A percentile compares a stretch with the other conserved stretches of the same genome.
These are phyloP conservation scores for Russula earlei DNA, from an alignment of 768 basidiomycete species.

Conservation along the genomic window DNA sequence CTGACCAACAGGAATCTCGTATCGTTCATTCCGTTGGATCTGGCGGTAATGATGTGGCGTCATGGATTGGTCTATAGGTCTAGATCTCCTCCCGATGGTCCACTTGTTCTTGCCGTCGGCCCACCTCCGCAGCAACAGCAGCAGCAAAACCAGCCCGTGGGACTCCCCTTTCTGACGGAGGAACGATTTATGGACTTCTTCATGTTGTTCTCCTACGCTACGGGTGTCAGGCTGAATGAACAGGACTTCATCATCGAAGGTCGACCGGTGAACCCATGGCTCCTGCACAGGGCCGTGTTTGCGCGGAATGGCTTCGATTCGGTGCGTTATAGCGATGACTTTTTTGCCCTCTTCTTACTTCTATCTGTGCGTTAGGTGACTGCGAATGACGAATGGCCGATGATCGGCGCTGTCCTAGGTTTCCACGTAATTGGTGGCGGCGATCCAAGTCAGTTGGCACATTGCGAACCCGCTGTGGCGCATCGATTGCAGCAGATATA, in stretches of 20 bases:
- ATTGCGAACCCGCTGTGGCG: neutral
- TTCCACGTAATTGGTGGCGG: neutral
- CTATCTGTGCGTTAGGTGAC: neutral
- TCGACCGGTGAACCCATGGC: neutral
- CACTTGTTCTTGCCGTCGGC: neutral
- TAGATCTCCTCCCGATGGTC: neutral
- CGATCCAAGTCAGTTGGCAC: neutral
- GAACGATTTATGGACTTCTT: conserved; percentile 4
- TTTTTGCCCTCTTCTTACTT: neutral
- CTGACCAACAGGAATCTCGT: no score
- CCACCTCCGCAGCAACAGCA: neutral
- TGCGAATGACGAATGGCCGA: conserved; percentile 6
- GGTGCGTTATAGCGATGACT: neutral
- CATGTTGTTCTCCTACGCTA: neutral
- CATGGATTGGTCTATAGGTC: no score
- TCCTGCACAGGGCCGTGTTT: neutral
- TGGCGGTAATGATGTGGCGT: no score
- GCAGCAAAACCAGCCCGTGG: neutral
- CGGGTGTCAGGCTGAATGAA: conserved; percentile 4
- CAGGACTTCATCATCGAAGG: conserved; percentile 2
- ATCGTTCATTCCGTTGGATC: no score
- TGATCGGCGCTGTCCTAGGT: conserved; percentile 1
- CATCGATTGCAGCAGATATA: conserved; percentile 11
- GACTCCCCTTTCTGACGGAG: neutral
- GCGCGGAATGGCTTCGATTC: conserved; percentile 3